phyloP scores from a whole-genome alignment of 2,329 filamentous ascomycete species.

The Aspergillus clavatus region DNA sequence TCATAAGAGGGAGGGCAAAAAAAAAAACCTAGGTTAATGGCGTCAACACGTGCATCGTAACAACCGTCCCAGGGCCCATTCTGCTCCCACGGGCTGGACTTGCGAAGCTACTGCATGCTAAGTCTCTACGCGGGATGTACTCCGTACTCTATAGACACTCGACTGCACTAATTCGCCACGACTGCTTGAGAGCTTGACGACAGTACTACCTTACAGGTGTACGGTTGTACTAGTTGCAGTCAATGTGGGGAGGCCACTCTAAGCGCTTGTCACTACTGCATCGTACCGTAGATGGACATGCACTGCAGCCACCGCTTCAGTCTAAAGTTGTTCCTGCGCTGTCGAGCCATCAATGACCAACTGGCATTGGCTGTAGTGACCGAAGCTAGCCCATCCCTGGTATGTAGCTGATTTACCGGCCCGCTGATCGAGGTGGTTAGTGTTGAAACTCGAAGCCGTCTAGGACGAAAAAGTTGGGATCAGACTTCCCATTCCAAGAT shows the following conservation, averaged over 20 bases:
- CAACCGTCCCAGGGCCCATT: not conserved
- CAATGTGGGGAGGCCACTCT: not conserved
- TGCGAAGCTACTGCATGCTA: not conserved
- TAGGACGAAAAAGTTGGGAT: conserved; percentile 8
- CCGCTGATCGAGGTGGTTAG: conserved; percentile 8
- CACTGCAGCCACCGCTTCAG: not conserved
- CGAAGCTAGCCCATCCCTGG: conserved; percentile 12
- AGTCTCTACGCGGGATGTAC: not conserved
- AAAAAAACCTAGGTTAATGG: not conserved
- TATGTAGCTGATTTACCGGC: conserved; percentile 9
- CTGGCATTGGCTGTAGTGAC: conserved; percentile 8
- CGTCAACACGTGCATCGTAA: not conserved
- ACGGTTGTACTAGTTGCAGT: too few species aligned
- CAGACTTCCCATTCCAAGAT: conserved; percentile 11
- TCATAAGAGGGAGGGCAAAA: too few species aligned
- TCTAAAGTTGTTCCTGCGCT: not conserved
- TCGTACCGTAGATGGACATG: not conserved
- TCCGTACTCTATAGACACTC: too few species aligned
- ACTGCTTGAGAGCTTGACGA: too few species aligned
- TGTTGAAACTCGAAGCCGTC: not conserved
- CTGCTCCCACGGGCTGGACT: not conserved
- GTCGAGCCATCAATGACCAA: not conserved
- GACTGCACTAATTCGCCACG: too few species aligned
- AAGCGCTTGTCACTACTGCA: not conserved
- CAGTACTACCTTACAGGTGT: too few species aligned